Evolutionary conservation across 441 rosid species (phyloP).

Genomic region (Capsella rubella): DNA sequence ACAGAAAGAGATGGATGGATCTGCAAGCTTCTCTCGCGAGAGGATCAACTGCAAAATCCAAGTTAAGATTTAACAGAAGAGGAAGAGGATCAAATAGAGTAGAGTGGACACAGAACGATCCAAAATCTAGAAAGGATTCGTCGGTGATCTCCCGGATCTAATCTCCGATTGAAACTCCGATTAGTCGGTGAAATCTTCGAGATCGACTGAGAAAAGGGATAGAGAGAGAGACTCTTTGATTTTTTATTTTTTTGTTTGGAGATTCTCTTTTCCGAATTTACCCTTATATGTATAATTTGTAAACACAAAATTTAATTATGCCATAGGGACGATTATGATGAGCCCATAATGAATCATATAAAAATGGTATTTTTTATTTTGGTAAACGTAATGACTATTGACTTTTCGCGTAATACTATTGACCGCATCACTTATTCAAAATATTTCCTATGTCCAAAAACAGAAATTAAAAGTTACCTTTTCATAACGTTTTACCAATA

Average conservation of each 20-base stretch:
- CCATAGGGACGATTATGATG: not conserved
- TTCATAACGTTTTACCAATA: not conserved
- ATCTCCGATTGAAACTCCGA: slow-evolving; percentile 32
- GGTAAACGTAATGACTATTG: not conserved
- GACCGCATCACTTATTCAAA: not conserved
- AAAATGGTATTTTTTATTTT: not conserved
- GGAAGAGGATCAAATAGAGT: not conserved
- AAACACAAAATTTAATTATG: not conserved
- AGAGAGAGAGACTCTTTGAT: slow-evolving; percentile 26
- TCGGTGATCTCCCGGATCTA: slow-evolving; percentile 27
- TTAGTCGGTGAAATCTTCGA: slow-evolving; percentile 42
- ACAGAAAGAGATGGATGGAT: slow-evolving; percentile 30
- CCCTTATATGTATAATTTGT: slow-evolving; percentile 25
- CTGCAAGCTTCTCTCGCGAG: slow-evolving; percentile 32
- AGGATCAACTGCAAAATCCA: slow-evolving; percentile 4
- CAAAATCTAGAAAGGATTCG: slow-evolving; percentile 15
- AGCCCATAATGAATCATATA: slow-evolving; percentile 24
- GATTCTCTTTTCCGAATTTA: slow-evolving; percentile 24
- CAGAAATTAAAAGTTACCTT: too few relatives aligned
- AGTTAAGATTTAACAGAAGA: slow-evolving; percentile 1
- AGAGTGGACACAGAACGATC: slow-evolving; percentile 18
- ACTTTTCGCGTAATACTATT: not conserved
- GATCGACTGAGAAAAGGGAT: slow-evolving; percentile 31
- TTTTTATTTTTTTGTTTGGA: not conserved
- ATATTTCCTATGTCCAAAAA: not conserved